Evolutionary conservation across 2,329 filamentous ascomycete genomes (phyloP).

Genomic region (Penicillium sumatraense): DNA sequence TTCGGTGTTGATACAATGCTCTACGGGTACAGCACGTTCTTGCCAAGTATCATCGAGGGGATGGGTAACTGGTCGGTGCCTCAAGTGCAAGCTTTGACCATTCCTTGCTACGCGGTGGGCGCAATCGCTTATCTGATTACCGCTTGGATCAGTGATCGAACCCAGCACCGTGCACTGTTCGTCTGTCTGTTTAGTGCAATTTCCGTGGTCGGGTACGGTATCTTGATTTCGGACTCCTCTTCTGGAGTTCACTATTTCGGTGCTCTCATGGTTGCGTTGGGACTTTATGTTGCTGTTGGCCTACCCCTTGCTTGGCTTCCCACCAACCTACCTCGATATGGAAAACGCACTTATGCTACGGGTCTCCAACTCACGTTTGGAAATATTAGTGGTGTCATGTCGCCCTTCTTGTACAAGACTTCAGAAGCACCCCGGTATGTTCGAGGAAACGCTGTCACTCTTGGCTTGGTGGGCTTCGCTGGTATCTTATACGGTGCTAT

Average conservation of each 20-base stretch:
- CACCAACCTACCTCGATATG: conserved; percentile 73
- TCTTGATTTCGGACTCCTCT: conserved; percentile 65
- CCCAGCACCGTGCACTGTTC: conserved; percentile 69
- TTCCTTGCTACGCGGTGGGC: conserved; percentile 76
- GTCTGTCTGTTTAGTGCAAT: conserved; percentile 65
- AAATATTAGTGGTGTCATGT: conserved; percentile 74
- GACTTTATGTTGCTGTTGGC: conserved; percentile 67
- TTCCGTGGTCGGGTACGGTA: conserved; percentile 70
- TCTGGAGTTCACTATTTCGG: conserved; percentile 73
- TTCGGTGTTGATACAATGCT: conserved; percentile 78
- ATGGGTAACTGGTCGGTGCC: conserved; percentile 67
- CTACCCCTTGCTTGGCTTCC: conserved; percentile 63
- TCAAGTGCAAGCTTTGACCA: conserved; percentile 74
- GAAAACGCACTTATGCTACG: conserved; percentile 73
- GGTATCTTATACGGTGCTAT: conserved; percentile 59
- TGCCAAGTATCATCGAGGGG: conserved; percentile 76
- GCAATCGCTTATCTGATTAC: conserved; percentile 70
- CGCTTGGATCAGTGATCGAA: conserved; percentile 69
- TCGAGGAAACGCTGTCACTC: conserved; percentile 64
- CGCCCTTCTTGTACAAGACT: conserved; percentile 61
- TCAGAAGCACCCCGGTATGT: conserved; percentile 62
- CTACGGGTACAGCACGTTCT: conserved; percentile 77
- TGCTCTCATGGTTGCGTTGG: conserved; percentile 75
- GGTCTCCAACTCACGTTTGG: conserved; percentile 73
- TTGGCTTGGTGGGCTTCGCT: conserved; percentile 62